These are phyloP conservation scores for Zea mays DNA, from an alignment of 176 grass and related monocot species.

Conservation along the genomic window Zm-B73-REFERENCE-NAM-5.0 NC_050099.1:180444501-180445000, in stretches of 20 bases:
- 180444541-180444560: slow-evolving; percentile 96
- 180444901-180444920: slow-evolving; percentile 34
- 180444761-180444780: background rate
- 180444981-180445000: background rate
- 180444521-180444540: slow-evolving; percentile 84
- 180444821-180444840: slow-evolving; percentile 31
- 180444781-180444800: slow-evolving; percentile 23
- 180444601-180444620: slow-evolving; percentile 55
- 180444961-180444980: background rate
- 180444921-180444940: background rate
- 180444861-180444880: slow-evolving; percentile 21
- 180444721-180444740: slow-evolving; percentile 67
- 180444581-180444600: slow-evolving; percentile 69
- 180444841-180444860: background rate
- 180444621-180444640: slow-evolving; percentile 55
- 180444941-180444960: background rate
- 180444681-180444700: slow-evolving; percentile 81
- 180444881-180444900: background rate
- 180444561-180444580: slow-evolving; percentile 77
- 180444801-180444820: background rate
- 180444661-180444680: slow-evolving; percentile 76
- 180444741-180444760: slow-evolving; percentile 38
- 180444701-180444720: slow-evolving; percentile 91
- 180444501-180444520: slow-evolving; percentile 95
- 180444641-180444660: slow-evolving; percentile 83